Base-by-base conservation (phyloP, 83 land plant species). In the Diphasiastrum complanatum region DNA sequence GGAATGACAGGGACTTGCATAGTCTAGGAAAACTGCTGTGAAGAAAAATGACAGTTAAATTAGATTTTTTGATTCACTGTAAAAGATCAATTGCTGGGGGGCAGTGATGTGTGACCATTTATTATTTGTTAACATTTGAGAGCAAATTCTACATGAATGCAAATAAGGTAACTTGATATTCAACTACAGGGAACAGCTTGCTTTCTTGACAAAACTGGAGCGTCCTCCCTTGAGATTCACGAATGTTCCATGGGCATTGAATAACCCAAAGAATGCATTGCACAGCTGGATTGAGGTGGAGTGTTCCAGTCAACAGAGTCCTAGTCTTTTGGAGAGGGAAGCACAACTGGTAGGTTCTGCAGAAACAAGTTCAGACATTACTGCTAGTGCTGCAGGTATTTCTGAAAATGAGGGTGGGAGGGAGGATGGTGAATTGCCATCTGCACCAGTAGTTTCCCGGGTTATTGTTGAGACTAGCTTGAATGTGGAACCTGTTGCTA, bases 361-460 rank as follows among this genome's bases (percentile, higher is more conserved):
- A 27, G 56, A 51, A 10, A 16, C 56, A 53, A 24, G 5, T 18
- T 53, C 65, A 4, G 30, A 18, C 37, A 12, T 63, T 2, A 37
- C 3, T 22, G 4, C 29, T 22, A 16, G 51, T 11, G 2, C 41
- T 51, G 12, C 63, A 27, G 46, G 37, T 29, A 16, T 25, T 18
- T 27, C 23, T 14, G 73, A 60, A 12, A 47, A 31, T 40, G 67
- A 68, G 34, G 49, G 73, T 46, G 66, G 60, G 20, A 74, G 64
- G 49, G 73, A 74, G 67, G 73, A 74, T 61, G 77, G 77, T 28
- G 77, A 55, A 19, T 35, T 55, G n/a, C 59, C 59, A 26, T 30
- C 59, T 26, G 34, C 35, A 14, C 28, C 14, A 8, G 35, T 12
- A 26, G n/a, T n/a, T n/a, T n/a, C n/a, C n/a, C n/a, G n/a, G n/a